Conservation (phyloP, 768 basidiomycete genomes). For the Lepiota venenata region DNA sequence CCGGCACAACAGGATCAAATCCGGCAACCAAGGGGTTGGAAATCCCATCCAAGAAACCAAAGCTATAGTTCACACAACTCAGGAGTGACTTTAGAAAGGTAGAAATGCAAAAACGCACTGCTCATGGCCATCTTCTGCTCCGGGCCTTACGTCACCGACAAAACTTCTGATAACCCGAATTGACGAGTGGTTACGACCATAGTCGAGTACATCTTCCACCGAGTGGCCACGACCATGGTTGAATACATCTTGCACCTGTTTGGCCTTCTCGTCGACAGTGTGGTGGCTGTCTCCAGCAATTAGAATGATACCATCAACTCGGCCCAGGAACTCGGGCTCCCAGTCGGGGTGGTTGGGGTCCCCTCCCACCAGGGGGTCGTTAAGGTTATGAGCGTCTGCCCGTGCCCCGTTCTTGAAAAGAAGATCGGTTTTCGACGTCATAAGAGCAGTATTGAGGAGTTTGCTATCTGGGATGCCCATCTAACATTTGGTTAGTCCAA, state of each 20-base stretch:
- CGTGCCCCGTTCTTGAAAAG: constrained; percentile 39
- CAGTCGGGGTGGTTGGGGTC: constrained; percentile 36
- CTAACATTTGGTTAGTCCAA: neutral
- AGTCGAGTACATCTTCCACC: too few relatives aligned
- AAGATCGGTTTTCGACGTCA: constrained; percentile 21
- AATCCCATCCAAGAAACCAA: constrained; percentile 51
- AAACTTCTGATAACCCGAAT: constrained; percentile 35
- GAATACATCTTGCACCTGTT: constrained; percentile 32
- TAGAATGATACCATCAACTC: constrained; percentile 48
- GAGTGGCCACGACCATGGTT: too few relatives aligned
- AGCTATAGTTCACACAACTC: constrained; percentile 24
- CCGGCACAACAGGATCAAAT: constrained; percentile 33
- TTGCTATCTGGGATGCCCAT: constrained; percentile 28
- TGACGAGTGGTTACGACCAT: constrained; percentile 24
- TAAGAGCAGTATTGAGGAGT: constrained; percentile 36
- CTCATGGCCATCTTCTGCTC: constrained; percentile 40
- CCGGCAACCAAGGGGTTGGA: constrained; percentile 45
- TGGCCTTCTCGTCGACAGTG: constrained; percentile 32
- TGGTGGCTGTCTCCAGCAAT: constrained; percentile 42
- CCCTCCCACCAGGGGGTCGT: constrained; percentile 29
- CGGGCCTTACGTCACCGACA: constrained; percentile 42
- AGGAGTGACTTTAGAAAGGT: neutral
- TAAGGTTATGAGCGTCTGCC: constrained; percentile 34
- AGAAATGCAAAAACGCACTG: constrained; percentile 28
- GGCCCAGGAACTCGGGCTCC: constrained; percentile 41